phyloP scores from a whole-genome alignment of 768 basidiomycete genomes.

The Thelephora ganbajun region DNA sequence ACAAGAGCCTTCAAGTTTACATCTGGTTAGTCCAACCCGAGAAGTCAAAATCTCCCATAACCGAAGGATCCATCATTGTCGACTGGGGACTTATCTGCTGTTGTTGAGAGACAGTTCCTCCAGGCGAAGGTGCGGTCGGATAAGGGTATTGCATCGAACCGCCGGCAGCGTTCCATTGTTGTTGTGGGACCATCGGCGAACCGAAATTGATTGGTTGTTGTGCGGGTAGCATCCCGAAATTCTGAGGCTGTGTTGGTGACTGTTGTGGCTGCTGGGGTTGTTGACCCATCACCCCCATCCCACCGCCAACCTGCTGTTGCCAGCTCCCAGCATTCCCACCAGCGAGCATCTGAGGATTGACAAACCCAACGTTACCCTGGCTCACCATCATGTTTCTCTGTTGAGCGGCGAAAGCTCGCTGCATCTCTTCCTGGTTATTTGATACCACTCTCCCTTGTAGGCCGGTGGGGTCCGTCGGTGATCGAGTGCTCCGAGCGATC shows the following conservation, averaged over 20 bases:
- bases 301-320: slow-evolving; percentile 21
- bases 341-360: slow-evolving; percentile 19
- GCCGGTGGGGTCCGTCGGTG: slow-evolving; percentile 48
- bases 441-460: neutral
- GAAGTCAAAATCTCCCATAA: no score
- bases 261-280: slow-evolving; percentile 16
- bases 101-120: no score
- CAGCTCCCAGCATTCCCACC: slow-evolving; percentile 16
- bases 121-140: neutral
- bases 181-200: neutral
- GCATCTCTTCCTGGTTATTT: slow-evolving; percentile 23
- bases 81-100: no score
- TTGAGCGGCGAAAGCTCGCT: slow-evolving; percentile 22
- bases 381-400: slow-evolving; percentile 17
- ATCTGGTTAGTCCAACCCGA: no score
- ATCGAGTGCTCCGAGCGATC: slow-evolving; percentile 61
- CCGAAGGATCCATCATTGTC: no score
- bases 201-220: neutral
- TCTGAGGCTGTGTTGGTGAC: slow-evolving; percentile 10
- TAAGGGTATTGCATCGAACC: neutral
- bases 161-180: neutral
- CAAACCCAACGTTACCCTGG: slow-evolving; percentile 1
- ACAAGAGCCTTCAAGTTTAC: no score
- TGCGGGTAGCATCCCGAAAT: slow-evolving; percentile 10
- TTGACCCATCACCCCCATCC: slow-evolving; percentile 14